phyloP scores from a whole-genome alignment of 1,284 basidiomycete genomes.

The Trichosporon asahii region DNA sequence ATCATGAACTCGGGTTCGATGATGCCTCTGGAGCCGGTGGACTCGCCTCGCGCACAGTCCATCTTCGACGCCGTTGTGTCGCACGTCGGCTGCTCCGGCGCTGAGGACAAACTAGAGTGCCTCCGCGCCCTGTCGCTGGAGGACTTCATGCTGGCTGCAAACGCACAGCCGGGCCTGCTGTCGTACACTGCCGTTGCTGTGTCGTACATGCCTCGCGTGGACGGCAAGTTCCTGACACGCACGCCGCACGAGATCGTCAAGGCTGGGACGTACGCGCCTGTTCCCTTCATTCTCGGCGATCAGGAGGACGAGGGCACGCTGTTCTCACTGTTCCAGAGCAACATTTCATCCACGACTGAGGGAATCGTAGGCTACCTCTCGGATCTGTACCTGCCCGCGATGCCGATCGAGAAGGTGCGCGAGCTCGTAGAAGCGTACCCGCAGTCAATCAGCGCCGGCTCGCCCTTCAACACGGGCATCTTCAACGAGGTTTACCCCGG shows the following conservation, averaged over 20 bases:
- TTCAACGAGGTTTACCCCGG: slow-evolving; percentile 25
- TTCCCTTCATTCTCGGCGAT: slow-evolving; percentile 27
- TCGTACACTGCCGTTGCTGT: slow-evolving; percentile 22
- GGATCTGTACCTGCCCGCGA: slow-evolving; percentile 25
- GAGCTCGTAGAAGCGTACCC: slow-evolving; percentile 14
- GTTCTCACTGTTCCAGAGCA: slow-evolving; percentile 32
- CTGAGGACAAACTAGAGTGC: slow-evolving; percentile 56
- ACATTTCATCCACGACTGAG: slow-evolving; percentile 25
- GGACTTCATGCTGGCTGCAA: slow-evolving; percentile 14
- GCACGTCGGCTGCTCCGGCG: slow-evolving; percentile 21
- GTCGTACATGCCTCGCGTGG: slow-evolving; percentile 57
- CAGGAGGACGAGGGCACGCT: slow-evolving; percentile 29
- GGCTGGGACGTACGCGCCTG: background rate
- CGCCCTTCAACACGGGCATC: slow-evolving; percentile 19
- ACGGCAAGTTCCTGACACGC: slow-evolving; percentile 57
- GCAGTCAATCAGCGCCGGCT: slow-evolving; percentile 24
- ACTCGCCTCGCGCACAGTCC: slow-evolving; percentile 18
- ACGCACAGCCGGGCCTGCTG: slow-evolving; percentile 16
- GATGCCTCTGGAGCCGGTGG: slow-evolving; percentile 32
- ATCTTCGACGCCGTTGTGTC: slow-evolving; percentile 19
- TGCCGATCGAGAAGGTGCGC: slow-evolving; percentile 26
- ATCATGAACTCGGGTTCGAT: slow-evolving; percentile 51
- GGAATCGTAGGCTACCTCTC: slow-evolving; percentile 24
- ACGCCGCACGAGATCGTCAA: slow-evolving; percentile 39
- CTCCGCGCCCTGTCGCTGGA: slow-evolving; percentile 55